Base-by-base conservation (phyloP, 140 eudicot species). In the Senecio squalidus region DNA sequence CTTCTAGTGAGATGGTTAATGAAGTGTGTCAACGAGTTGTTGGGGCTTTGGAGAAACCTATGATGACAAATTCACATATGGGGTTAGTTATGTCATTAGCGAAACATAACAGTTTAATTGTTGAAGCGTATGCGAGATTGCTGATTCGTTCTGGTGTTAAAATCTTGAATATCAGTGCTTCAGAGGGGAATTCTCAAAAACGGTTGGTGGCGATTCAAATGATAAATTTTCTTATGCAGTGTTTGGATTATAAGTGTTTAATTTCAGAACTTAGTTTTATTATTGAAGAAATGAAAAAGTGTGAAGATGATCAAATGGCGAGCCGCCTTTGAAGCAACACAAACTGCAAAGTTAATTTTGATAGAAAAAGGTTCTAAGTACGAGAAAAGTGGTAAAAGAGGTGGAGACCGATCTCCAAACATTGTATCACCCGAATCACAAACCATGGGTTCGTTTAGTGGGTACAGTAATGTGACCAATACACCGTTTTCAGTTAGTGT, bases 91-190 rank as follows among this genome's bases (percentile, higher is more conserved):
- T 77, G 82, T 70, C 96, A 24, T 69, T 92, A 73, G 98, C 98
- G 11, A 88, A 84, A 77, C 88, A 82, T 44, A 92, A 84, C 44
- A 66, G 87, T 46, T 55, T 76, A 6, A 58, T 66, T 17, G 87
- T 92, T 51, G 98, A 87, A 71, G 95, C 84, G 4, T 92, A 92
- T 70, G 89, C 93, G 9, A 76, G 96, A 63, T 56, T 92, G 76
- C 53, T 92, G 67, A 53, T 87, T 57, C 76, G 74, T 24, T 74
- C 89, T 41, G 98, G 95, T 22, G 48, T 92, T 4, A 46, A 74
- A 58, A 82, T 92, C 51, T 75, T 92, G 52, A 73, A 78, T 52
- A 65, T 25, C 21, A 95, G 94, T 41, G 72, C 67, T 9, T 50
- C 49, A 2, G 94, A 90, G 55, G 80, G 74, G 22, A 82, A 73